These are phyloP conservation scores for Fusarium pseudograminearum DNA, from an alignment of 2,329 filamentous ascomycete species.

Conservation along the genomic window DNA sequence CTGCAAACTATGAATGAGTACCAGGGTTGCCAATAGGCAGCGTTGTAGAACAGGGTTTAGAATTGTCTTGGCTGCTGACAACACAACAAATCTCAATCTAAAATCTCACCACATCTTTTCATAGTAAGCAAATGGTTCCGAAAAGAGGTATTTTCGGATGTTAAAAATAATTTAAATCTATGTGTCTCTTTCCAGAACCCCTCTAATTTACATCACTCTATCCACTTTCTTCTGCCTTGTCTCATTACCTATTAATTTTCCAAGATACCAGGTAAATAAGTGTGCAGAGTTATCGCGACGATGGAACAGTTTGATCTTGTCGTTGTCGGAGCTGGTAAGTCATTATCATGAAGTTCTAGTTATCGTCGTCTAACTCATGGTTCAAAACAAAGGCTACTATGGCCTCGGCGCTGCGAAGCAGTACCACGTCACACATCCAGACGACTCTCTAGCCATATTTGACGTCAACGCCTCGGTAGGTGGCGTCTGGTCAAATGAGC, in stretches of 20 bases:
- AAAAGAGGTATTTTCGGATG: background rate
- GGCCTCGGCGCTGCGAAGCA: conserved; percentile 66
- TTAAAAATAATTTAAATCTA: background rate
- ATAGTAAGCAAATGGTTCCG: background rate
- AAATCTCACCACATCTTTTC: background rate
- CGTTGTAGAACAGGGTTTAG: too few relatives aligned
- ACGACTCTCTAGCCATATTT: conserved; percentile 60
- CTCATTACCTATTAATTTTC: too few relatives aligned
- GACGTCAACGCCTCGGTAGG: conserved; percentile 64
- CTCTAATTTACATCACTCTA: background rate
- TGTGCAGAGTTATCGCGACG: too few relatives aligned
- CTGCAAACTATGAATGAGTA: too few relatives aligned
- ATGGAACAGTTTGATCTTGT: background rate
- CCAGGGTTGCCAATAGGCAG: too few relatives aligned
- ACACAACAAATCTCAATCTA: background rate
- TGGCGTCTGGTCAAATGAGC: conserved; percentile 70
- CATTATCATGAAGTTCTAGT: too few relatives aligned
- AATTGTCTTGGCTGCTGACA: background rate
- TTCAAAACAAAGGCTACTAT: background rate
- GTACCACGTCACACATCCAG: conserved; percentile 62
- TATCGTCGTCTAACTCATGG: too few relatives aligned
- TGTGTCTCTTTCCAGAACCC: fast-evolving
- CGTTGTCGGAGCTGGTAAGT: background rate
- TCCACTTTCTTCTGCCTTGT: fast-evolving
- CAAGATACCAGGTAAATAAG: too few relatives aligned